Evolutionary conservation across 192 early-diverging fungal genomes (phyloP), one percentile per base, ranked within the genome.

Genomic region (Umbelopsis sp.): DNA sequence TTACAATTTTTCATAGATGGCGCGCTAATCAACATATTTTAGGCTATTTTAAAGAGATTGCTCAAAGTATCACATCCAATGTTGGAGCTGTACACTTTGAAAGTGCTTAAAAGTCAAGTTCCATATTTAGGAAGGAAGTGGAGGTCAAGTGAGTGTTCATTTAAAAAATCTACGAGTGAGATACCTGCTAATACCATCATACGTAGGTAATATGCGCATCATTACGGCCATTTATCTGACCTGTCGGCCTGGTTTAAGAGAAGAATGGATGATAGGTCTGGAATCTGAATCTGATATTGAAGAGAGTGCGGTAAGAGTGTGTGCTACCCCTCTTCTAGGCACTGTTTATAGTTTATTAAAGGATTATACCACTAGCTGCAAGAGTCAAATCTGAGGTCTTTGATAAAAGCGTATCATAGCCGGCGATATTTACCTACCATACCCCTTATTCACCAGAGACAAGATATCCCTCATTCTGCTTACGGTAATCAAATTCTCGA

Each of bases 61-160:
- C 66, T 95, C 3, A 94, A 91, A 76, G 87, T 95, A 11, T 81
- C 87, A 7, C 86, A 91, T 74, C 81, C 84, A 8, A 80, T 80
- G 17, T 69, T 93, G 6, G 89, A 91, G 38, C 71, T 92, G 3
- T 93, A 92, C 65, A 89, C 91, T 4, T 83, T 95, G 25, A 95
- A 95, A 70, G 80, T 93, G 14, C 78, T 95, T 17, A 95, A 95
- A 72, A 89, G 83, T 53, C 94, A 95, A 74, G 83, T 93, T 0
- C 91, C 91, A 0, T 93, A 85, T 72, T 68, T 95, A 4, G 94
- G 94, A 41, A 85, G 86, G 34, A 93, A 92, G 71, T 95, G 94
- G 94, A 83, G 92, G 26, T 81, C 87, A 31, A 87, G 91, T 88
- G 77, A 73, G 71, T 47, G 20, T 52, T 16, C 59, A 50, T 34